Percentiles rank a stretch among this genome's conserved stretches.
phyloP scores from a whole-genome alignment of 441 rosid genomes.

The Gossypium gossypioides region DNA sequence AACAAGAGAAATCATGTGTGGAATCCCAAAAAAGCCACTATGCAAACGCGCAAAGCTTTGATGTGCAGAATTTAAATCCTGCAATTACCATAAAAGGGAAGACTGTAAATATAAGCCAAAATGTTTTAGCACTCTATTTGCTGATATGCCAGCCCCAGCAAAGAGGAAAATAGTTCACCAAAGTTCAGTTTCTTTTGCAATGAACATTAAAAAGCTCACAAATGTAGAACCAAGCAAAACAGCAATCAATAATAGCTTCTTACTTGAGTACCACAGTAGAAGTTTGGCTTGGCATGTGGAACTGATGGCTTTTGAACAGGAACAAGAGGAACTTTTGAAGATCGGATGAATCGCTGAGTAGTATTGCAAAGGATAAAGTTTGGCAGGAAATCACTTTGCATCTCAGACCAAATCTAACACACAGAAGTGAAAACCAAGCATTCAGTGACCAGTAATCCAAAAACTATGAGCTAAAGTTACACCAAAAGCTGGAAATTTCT shows the following conservation, averaged over 20 bases:
- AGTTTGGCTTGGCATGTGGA: slow-evolving; percentile 83
- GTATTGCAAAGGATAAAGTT: slow-evolving; percentile 96
- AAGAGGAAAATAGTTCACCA: not conserved
- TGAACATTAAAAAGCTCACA: not conserved
- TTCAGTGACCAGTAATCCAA: not conserved
- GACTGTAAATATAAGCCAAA: slow-evolving; percentile 8
- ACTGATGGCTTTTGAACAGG: slow-evolving; percentile 92
- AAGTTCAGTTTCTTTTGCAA: not conserved
- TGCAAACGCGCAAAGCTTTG: slow-evolving; percentile 92
- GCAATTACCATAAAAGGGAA: slow-evolving; percentile 12
- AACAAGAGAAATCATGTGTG: slow-evolving; percentile 79
- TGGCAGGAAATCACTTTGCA: slow-evolving; percentile 95
- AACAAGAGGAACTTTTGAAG: slow-evolving; percentile 57
- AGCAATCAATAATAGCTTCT: slow-evolving; percentile 20
- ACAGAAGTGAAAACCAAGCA: slow-evolving; percentile 4
- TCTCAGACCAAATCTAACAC: slow-evolving; percentile 94
- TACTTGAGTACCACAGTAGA: slow-evolving; percentile 95
- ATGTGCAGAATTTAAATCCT: slow-evolving; percentile 97
- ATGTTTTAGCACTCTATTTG: not conserved
- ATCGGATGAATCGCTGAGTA: slow-evolving; percentile 88
- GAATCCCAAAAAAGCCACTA: slow-evolving; percentile 85
- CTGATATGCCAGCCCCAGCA: not conserved
- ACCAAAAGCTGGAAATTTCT: slow-evolving; percentile 5
- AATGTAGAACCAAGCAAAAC: slow-evolving; percentile 14
- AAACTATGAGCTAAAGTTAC: slow-evolving; percentile 8